Evolutionary conservation across 768 basidiomycete genomes (phyloP).

Genomic region (Lyophyllum decastes): DNA sequence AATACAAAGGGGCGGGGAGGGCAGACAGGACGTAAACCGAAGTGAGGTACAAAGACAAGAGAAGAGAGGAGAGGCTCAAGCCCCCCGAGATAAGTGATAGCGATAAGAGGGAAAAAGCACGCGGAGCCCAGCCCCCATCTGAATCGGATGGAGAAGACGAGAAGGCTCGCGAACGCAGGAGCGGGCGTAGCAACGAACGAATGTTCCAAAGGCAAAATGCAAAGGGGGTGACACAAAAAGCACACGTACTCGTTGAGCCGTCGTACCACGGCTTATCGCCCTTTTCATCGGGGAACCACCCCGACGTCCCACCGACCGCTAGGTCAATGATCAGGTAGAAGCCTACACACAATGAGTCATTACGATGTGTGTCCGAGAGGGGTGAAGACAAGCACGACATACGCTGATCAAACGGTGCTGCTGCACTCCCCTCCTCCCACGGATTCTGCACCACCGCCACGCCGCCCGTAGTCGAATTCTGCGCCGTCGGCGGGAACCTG

Average conservation of each 20-base stretch:
- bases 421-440: slow-evolving; percentile 56
- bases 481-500: slow-evolving; percentile 61
- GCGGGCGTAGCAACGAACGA: background rate
- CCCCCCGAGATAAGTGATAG: background rate
- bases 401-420: slow-evolving; percentile 85
- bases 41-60: background rate
- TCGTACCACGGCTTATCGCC: slow-evolving; percentile 82
- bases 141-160: background rate
- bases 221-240: background rate
- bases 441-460: slow-evolving; percentile 64
- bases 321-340: slow-evolving; percentile 82
- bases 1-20: background rate
- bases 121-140: too few relatives aligned
- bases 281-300: slow-evolving; percentile 84
- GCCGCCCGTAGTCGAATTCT: slow-evolving; percentile 57
- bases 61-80: background rate
- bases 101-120: too few relatives aligned
- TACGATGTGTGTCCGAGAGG: too few relatives aligned
- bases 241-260: slow-evolving; percentile 48
- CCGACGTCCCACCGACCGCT: slow-evolving; percentile 80
- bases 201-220: background rate
- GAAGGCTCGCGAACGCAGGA: background rate
- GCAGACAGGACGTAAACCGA: background rate
- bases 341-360: slow-evolving; percentile 34
- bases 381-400: too few relatives aligned